Base-by-base conservation (phyloP, 176 grass and related monocot species). In the Zoysia japonica region DNA sequence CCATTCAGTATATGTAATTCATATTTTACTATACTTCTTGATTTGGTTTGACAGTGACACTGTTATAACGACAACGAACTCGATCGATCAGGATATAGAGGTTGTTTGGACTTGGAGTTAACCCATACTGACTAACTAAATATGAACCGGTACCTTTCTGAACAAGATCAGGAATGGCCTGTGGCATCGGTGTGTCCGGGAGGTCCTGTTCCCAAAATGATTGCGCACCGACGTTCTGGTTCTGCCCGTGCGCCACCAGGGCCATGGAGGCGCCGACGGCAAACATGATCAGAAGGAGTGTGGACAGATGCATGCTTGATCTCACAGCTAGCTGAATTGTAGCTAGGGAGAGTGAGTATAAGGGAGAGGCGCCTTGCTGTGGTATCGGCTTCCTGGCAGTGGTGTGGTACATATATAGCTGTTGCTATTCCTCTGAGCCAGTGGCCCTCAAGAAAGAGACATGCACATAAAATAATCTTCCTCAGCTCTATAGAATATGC, bases 181-280 rank as follows among this genome's bases (percentile, higher is more conserved):
- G 19, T 3, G 65, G 65, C 77, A 80, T 69, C 2, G 65, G 51
- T 19, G 65, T 46, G n/a, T 19, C 65, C 3, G 77, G 65, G 12
- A 80, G 65, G 3, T 17, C 51, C 11, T 68, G 3, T 40, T 68
- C 65, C 77, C 77, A 79, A 10, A 79, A 79, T n/a, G n/a, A n/a
- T n/a, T n/a, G n/a, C n/a, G n/a, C n/a, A n/a, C n/a, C n/a, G n/a
- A n/a, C n/a, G n/a, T n/a, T n/a, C n/a, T 4, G 1, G 77, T 3
- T 9, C 40, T 0, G 77, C 49, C 17, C 49, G 48, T 43, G 76
- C 55, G 40, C 41, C 40, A 2, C 19, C 65, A 12, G 65, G 64
- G 9, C 69, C 47, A 0, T 12, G 69, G 47, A 11, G 47, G 12
- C 11, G 7, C 35, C 11, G 7, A 3, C 2, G 6, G 70, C 70